Evolutionary conservation across 345 rosid genomes (phyloP).

Genomic region (rapeseed (Brassica napus)): DNA sequence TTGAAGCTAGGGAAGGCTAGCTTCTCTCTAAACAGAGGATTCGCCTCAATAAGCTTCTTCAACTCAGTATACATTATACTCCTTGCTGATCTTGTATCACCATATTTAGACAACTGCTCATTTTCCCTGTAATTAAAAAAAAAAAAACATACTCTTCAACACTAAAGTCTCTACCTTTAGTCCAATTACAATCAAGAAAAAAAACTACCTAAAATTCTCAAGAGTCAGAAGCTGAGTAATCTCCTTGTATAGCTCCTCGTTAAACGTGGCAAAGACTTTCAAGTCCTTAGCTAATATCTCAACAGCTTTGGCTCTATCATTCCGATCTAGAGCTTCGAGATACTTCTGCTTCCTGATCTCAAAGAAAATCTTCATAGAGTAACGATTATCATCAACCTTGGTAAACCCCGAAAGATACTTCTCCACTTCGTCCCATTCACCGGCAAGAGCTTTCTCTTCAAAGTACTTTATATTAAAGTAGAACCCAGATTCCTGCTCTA

Average conservation of each 20-base stretch:
- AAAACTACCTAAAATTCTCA: conserved; percentile 68
- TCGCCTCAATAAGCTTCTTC: conserved; percentile 83
- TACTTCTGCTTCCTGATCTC: conserved; percentile 66
- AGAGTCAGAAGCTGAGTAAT: conserved; percentile 88
- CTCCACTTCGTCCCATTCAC: conserved; percentile 98
- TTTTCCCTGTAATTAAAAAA: conserved; percentile 51
- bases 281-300: conserved; percentile 81
- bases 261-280: conserved; percentile 82
- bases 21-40: conserved; percentile 87
- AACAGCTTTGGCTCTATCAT: conserved; percentile 82
- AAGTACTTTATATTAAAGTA: conserved; percentile 84
- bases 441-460: conserved; percentile 82
- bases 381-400: conserved; percentile 86
- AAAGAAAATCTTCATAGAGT: conserved; percentile 59
- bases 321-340: conserved; percentile 63
- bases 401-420: conserved; percentile 83
- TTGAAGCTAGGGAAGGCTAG: conserved; percentile 72
- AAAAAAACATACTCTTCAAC: not conserved
- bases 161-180: not conserved
- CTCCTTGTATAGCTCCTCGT: conserved; percentile 87
- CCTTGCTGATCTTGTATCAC: conserved; percentile 88
- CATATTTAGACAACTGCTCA: conserved; percentile 87
- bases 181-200: not conserved
- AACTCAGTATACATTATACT: conserved; percentile 78
- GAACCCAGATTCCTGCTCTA: conserved; percentile 90